Base-by-base conservation (phyloP, 2,329 filamentous ascomycete genomes). In the Colletotrichum orchidophilum region DNA sequence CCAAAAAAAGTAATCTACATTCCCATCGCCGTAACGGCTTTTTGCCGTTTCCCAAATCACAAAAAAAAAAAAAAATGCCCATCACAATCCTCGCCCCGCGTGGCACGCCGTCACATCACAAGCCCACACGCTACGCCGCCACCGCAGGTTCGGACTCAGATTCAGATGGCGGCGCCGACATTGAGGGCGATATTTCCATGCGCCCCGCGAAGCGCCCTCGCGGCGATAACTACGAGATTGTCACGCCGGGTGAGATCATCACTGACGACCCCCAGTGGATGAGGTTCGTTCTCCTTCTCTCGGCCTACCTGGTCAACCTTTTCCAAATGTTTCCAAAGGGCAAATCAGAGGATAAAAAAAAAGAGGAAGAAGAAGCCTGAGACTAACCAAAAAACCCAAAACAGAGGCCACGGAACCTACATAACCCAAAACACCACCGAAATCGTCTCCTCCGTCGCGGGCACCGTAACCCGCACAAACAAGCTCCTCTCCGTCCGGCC, bases 251-350 rank as follows among this genome's bases (percentile, higher is more conserved):
- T 77, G 93, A 97, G 79, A 84, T 93, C 72, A 94, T 98, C 76
- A 98, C 96, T 12, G 89, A 92, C 74, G 95, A 98, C 81, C 88
- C 94, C n/a, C 95, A 98, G 86, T 98, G 94, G 94, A 98, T 98
- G 96, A 91, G 91, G 89, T 91, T 82, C 63, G 84, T 74, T 42
- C 49, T 27, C 60, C 58, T 42, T 42, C 5, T 21, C 31, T 27
- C 9, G 21, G 4, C 58, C 26, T 26, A 24, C 13, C 12, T n/a
- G n/a, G n/a, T n/a, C n/a, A n/a, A n/a, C n/a, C n/a, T n/a, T n/a
- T n/a, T n/a, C n/a, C n/a, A n/a, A n/a, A n/a, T n/a, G n/a, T n/a
- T n/a, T n/a, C n/a, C n/a, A n/a, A n/a, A n/a, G n/a, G n/a, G 15
- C 18, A n/a, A 33, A 11, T 9, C 8, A 33, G 31, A 33, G 31